These are phyloP conservation scores for Babesia gibsoni DNA, from an alignment of 169 alveolate genomes.

Conservation along the genomic window DNA sequence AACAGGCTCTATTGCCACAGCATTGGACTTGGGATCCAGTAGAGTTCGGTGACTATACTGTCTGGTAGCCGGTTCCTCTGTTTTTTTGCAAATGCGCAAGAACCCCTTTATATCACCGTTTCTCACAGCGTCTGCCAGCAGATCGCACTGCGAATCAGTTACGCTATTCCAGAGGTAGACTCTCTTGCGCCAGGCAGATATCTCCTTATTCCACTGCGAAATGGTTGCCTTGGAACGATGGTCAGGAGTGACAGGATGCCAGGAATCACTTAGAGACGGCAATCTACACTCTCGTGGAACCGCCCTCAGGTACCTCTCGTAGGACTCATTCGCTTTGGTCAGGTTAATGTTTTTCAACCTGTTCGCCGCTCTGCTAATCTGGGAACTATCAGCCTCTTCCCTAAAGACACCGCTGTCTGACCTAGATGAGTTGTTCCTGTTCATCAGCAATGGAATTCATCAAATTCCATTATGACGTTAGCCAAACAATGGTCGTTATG, in stretches of 20 bases:
- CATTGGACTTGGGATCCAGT: slow-evolving; percentile 9
- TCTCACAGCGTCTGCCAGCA: slow-evolving; percentile 46
- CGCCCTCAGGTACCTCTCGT: slow-evolving; percentile 63
- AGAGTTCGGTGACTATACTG: slow-evolving; percentile 26
- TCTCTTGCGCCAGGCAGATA: slow-evolving; percentile 69
- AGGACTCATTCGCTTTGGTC: slow-evolving; percentile 67
- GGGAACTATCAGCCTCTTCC: neutral
- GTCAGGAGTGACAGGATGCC: slow-evolving; percentile 76
- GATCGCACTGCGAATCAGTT: slow-evolving; percentile 49
- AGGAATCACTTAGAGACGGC: slow-evolving; percentile 43
- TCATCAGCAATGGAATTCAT: neutral
- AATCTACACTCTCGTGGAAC: slow-evolving; percentile 68
- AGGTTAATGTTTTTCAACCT: slow-evolving; percentile 68
- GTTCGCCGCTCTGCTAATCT: slow-evolving; percentile 3
- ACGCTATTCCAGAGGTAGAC: slow-evolving; percentile 67
- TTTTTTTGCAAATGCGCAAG: slow-evolving; percentile 48
- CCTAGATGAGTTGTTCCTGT: neutral
- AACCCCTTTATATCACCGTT: slow-evolving; percentile 58
- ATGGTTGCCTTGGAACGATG: slow-evolving; percentile 51
- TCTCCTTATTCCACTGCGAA: slow-evolving; percentile 73
- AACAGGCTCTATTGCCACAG: slow-evolving; percentile 8
- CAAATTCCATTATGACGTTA: neutral
- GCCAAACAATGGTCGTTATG: neutral
- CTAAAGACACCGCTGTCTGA: neutral
- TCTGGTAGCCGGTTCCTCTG: slow-evolving; percentile 16